Evolutionary conservation across 1,284 basidiomycete genomes (phyloP), one percentile per base, ranked within the genome.

Genomic region (Cutaneotrichosporon sp.): DNA sequence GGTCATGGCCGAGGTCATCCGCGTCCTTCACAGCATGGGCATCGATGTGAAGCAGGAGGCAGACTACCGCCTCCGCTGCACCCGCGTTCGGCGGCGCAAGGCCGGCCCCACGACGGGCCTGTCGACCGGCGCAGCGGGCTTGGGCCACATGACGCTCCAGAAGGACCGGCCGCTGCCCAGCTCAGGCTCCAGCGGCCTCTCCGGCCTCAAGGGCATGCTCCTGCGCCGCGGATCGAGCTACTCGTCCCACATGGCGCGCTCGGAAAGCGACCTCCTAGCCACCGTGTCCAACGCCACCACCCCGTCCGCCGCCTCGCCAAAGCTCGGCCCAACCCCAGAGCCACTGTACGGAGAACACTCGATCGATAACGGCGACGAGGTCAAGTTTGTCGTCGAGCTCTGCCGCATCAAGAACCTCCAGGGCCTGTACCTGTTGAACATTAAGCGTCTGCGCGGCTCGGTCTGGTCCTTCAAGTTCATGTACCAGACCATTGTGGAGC

Each of bases 391-490:
- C 17, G 85, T 94, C 52, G 92, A 97, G 78, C 75, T 96, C 57
- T 94, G 90, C 43, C 79, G 86, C 60, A 80, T 96, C 66, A 87
- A 89, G 72, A 83, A 90, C 57, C 78, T 96, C 66, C 87, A 86
- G 62, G 88, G 88, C 64, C 87, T 89, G 38, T 90, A 87, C 70
- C 86, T 85, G 70, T 78, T 97, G 62, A 91, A 93, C 76, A 86
- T 96, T 71, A 84, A 92, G 62, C 78, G 92, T 58, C 73, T 94
- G 68, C 91, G 92, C 75, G 92, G 92, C n/a, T 87, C 88, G 67
- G 78, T 93, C 63, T 84, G 89, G 78, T 90, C 87, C 73, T 97
- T 92, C 79, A 92, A 92, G 76, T 92, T 88, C 73, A 80, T 96
- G 73, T 94, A 96, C 72, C 88, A 93, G 78, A 86, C 84, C 51